phyloP scores from a whole-genome alignment of 495 filamentous ascomycete genomes.

The Elasticomyces elasticus region DNA sequence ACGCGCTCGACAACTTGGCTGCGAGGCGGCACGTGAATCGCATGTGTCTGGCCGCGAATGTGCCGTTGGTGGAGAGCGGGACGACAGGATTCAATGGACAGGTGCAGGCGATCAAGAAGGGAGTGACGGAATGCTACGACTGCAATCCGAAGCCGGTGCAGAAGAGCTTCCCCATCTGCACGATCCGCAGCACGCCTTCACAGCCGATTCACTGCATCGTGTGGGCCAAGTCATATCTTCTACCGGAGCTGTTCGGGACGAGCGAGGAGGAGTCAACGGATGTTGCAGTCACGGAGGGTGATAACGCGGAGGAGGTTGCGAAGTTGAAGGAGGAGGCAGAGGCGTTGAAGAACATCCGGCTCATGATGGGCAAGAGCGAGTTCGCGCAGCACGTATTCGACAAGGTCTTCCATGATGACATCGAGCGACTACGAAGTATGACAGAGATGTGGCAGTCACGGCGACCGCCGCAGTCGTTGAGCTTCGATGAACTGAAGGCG shows the following conservation, averaged over 20 bases:
- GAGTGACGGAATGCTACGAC: slow-evolving; percentile 93
- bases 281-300: slow-evolving; percentile 64
- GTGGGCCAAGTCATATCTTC: slow-evolving; percentile 96
- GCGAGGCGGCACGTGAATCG: slow-evolving; percentile 91
- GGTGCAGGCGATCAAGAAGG: slow-evolving; percentile 86
- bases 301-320: slow-evolving; percentile 82
- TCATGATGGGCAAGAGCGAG: slow-evolving; percentile 70
- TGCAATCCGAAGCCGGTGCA: slow-evolving; percentile 81
- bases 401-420: slow-evolving; percentile 85
- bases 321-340: slow-evolving; percentile 74
- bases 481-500: slow-evolving; percentile 42
- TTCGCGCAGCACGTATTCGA: slow-evolving; percentile 76
- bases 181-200: slow-evolving; percentile 85
- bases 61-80: slow-evolving; percentile 91
- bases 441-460: slow-evolving; percentile 94
- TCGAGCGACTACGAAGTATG: slow-evolving; percentile 74
- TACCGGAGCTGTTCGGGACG: slow-evolving; percentile 85
- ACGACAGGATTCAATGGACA: slow-evolving; percentile 98
- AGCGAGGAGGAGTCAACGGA: slow-evolving; percentile 74
- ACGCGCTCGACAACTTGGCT: slow-evolving; percentile 93
- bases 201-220: slow-evolving; percentile 98
- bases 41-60: slow-evolving; percentile 88
- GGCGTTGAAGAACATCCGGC: slow-evolving; percentile 69
- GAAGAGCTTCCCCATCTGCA: slow-evolving; percentile 89
- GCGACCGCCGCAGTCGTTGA: slow-evolving; percentile 59